Base-by-base conservation (phyloP, 1,139 yeast genomes). In the Protomyces arabidopsidicola region DNA sequence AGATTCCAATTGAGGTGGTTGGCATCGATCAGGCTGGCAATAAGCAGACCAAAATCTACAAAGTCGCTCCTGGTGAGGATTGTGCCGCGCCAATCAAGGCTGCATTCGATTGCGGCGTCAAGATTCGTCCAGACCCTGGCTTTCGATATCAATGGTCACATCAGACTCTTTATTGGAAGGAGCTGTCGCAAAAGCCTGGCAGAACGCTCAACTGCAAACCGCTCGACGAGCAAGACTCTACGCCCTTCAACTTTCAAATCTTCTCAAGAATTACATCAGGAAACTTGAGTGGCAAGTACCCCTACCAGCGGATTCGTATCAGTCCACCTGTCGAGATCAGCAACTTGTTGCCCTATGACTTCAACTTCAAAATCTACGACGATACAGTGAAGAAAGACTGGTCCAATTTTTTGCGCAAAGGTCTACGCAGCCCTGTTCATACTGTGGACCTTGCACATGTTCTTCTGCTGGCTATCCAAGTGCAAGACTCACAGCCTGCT, bases 281-380 rank as follows among this genome's bases (percentile, higher is more conserved):
- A 1, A 51, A 16, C 12, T 45, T 58, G 35, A 42, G 55, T 9
- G 62, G 62, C 3, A 81, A 88, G 0, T 95, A 90, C 70, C 98
- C 98, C 0, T 95, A 89, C 71, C 82, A 93, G 89, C 82, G 79
- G 10, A 75, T 93, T 50, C 82, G 86, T 1, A 77, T 95, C 24
- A 85, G 95, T 0, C 91, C 98, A 0, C 98, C 98, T 0, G 76
- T 95, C 48, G 90, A 88, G 69, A 80, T 95, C 67, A 91, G 88
- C 70, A 95, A 95, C 70, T 77, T 90, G 65, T 75, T 95, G 59
- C 98, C 99, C 0, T 88, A 82, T 72, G 96, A 90, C 69, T 76
- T 91, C 60, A 79, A 82, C 24, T 90, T 87, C 74, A 78, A 89
- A 64, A 79, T 95, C 22, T 89, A 87, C 72, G 95, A 90, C 72